A percentile compares a stretch with the other conserved stretches of the same genome.
Conservation (phyloP, 306 rosid species). For the Arachis stenosperma region DNA sequence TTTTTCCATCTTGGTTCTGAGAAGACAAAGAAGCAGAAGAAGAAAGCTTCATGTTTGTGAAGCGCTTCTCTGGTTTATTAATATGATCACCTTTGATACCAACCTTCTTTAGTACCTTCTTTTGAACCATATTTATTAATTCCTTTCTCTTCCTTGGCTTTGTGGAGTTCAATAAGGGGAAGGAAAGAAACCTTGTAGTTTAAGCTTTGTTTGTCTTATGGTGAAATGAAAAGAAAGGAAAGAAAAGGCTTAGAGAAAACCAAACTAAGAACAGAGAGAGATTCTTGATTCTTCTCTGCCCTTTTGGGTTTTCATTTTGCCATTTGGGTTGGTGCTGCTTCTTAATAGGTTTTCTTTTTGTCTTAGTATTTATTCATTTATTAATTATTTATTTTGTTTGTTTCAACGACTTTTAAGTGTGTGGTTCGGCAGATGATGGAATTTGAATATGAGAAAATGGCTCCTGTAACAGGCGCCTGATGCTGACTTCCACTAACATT, state of each 20-base stretch:
- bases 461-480: constrained; percentile 47
- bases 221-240: constrained; percentile 40
- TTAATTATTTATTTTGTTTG: constrained; percentile 45
- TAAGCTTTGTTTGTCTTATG: constrained; percentile 24
- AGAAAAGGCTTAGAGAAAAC: constrained; percentile 44
- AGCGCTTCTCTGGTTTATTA: constrained; percentile 60
- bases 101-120: constrained; percentile 65
- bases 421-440: constrained; percentile 41
- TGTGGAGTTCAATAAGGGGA: constrained; percentile 44
- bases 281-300: constrained; percentile 33
- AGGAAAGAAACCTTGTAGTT: constrained; percentile 45
- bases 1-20: constrained; percentile 68
- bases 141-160: constrained; percentile 49
- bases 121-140: constrained; percentile 69
- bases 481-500: constrained; percentile 57
- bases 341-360: constrained; percentile 1
- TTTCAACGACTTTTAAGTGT: constrained; percentile 26
- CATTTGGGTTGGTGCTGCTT: too few relatives aligned
- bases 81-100: constrained; percentile 68
- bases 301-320: constrained; percentile 25
- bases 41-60: constrained; percentile 53
- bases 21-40: constrained; percentile 40
- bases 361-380: constrained; percentile 48
- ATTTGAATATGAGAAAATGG: constrained; percentile 48
- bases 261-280: constrained; percentile 65